Conservation (phyloP, 2,329 filamentous ascomycete genomes). For the Trichophyton equinum region DNA sequence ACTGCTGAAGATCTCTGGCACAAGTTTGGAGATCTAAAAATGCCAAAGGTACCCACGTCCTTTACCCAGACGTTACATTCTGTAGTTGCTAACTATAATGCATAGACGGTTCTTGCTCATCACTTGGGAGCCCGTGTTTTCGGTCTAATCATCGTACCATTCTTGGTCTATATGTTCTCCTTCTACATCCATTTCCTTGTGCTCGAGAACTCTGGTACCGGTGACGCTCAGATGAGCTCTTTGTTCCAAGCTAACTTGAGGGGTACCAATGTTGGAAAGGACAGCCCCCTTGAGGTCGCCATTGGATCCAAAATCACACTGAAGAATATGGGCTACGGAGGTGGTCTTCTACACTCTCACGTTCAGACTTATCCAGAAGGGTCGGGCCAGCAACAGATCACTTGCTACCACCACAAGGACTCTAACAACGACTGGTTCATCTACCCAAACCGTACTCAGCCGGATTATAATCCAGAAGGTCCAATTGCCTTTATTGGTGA, state of each 20-base stretch:
- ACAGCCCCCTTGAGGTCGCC: conserved; percentile 86
- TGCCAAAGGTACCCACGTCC: conserved; percentile 55
- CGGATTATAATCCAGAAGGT: conserved; percentile 59
- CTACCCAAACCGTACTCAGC: conserved; percentile 75
- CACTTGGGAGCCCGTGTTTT: conserved; percentile 71
- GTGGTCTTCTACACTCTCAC: conserved; percentile 90
- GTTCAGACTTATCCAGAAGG: conserved; percentile 93
- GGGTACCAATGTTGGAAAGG: conserved; percentile 85
- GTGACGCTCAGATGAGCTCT: conserved; percentile 99
- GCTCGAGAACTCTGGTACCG: conserved; percentile 82
- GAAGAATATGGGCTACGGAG: conserved; percentile 99
- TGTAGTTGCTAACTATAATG: neutral
- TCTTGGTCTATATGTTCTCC: conserved; percentile 87
- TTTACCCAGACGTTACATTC: neutral
- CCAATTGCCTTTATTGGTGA: conserved; percentile 64
- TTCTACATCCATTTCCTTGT: conserved; percentile 93
- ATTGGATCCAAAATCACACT: conserved; percentile 79
- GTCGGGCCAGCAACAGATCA: conserved; percentile 88
- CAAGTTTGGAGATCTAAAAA: conserved; percentile 89
- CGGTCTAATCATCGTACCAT: conserved; percentile 76
- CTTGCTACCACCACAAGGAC: conserved; percentile 99
- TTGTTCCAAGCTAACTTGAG: conserved; percentile 94
- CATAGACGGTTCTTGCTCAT: conserved; percentile 46
- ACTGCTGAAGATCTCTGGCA: conserved; percentile 95
- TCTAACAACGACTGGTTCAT: conserved; percentile 99